Base-by-base conservation (phyloP, 768 basidiomycete genomes). In the Trametes cingulata region DNA sequence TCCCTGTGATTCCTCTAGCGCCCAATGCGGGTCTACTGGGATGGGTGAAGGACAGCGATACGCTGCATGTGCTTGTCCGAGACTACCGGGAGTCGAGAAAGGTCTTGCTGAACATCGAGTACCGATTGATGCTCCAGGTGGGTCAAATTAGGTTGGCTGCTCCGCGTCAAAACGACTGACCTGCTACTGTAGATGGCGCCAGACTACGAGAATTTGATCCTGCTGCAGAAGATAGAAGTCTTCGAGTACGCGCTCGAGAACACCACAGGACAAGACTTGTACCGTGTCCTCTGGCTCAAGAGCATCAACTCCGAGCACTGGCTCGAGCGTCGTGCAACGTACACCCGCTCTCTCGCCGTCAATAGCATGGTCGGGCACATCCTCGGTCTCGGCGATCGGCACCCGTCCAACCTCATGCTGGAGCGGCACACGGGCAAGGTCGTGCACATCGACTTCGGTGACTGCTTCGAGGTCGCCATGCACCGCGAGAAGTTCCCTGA, bases 341-440 rank as follows among this genome's bases (percentile, higher is more conserved):
- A 98, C 72, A 98, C 95, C 2, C 85, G 96, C 35, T 96, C 94
- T 17, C 84, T 99, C 27, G 96, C 93, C 5, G 91, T 97, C 57
- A 98, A 92, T 73, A 96, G 93, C 71, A 98, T 98, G 95, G 94
- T 97, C 63, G 97, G 97, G 8, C 94, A 99, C 75, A 98, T 99
- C 61, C 81, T 98, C 52, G 96, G 96, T 39, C 78, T 99, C 12
- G 96, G 96, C n/a, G 96, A 99, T 75, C 88, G 96, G 14, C 96
- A 99, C 72, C 96, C 96, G 29, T 95, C 93, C 63, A 99, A 99
- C 77, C 71, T 98, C 47, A 81, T 99, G 67, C 82, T 99, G 24
- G 93, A 95, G 71, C 87, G 94, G 62, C 86, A 85, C 62, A 93
- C 91, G 1, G 96, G 96, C 35, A 93, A 95, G 73, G 89, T 98